Percentiles rank a stretch among this genome's conserved stretches.
Conservation (phyloP, 148 eudicot genomes). For the Cornus suecica region DNA sequence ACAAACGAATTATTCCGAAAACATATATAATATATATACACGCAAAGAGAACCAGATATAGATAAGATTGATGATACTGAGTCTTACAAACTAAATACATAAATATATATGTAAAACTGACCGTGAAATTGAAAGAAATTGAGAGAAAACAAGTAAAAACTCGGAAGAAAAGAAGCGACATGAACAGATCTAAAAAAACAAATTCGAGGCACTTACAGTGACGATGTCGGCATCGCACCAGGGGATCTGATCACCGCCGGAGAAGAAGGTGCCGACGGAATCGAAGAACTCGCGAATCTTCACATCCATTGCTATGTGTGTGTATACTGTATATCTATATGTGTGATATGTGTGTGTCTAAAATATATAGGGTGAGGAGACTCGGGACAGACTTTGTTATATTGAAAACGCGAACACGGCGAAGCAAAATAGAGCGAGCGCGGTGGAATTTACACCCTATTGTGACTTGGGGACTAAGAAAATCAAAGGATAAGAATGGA, state of each 20-base stretch:
- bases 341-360: too few species aligned
- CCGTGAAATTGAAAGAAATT: too few species aligned
- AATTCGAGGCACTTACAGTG: slow-evolving; percentile 20
- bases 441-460: background rate
- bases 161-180: background rate
- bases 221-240: slow-evolving; percentile 45
- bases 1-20: too few species aligned
- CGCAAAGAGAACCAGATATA: background rate
- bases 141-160: too few species aligned
- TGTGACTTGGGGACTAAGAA: background rate
- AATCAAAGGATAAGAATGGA: too few species aligned
- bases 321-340: too few species aligned
- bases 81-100: background rate
- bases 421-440: background rate
- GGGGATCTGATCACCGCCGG: slow-evolving; percentile 43
- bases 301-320: slow-evolving; percentile 23
- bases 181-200: background rate
- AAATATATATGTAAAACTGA: too few species aligned
- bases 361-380: too few species aligned
- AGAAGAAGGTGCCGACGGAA: slow-evolving; percentile 33
- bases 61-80: background rate
- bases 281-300: slow-evolving; percentile 36
- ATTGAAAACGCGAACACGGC: background rate
- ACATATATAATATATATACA: too few species aligned
- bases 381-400: background rate